These are phyloP conservation scores for Solanum hybrid DNA, from an alignment of 305 asterid genomes.

Conservation along the genomic window DNA sequence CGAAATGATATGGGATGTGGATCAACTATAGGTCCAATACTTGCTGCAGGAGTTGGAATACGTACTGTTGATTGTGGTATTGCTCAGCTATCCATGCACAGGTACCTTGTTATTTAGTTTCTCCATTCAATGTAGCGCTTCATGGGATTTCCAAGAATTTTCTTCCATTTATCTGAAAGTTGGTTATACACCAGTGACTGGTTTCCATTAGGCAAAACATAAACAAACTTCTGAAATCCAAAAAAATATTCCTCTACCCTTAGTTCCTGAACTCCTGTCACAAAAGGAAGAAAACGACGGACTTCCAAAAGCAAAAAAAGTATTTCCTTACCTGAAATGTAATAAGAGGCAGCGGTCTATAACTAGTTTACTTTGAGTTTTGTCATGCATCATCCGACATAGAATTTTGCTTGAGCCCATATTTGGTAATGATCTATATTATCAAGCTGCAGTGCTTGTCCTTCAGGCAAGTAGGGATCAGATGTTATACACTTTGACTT, in stretches of 20 bases:
- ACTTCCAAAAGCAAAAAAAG: not conserved
- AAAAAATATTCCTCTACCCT: not conserved
- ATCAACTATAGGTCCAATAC: slow-evolving; percentile 92
- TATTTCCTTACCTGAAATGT: not conserved
- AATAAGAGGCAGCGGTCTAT: not conserved
- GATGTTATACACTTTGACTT: not conserved
- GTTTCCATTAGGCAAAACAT: not conserved
- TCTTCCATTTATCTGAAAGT: not conserved
- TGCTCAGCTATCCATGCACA: slow-evolving; percentile 97
- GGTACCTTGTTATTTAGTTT: slow-evolving; percentile 29
- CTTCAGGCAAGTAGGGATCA: not conserved
- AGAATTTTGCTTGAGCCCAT: not conserved
- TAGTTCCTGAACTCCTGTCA: not conserved
- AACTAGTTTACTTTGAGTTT: not conserved
- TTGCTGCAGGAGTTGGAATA: slow-evolving; percentile 91
- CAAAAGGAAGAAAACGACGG: not conserved
- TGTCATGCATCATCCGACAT: not conserved
- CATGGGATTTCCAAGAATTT: not conserved
- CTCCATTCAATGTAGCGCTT: not conserved
- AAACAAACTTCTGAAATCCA: not conserved
- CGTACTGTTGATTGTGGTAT: slow-evolving; percentile 98
- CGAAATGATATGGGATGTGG: slow-evolving; percentile 99
- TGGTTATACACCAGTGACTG: not conserved
- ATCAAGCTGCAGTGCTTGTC: not conserved
- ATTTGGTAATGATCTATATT: not conserved